These are phyloP conservation scores for Entamoeba histolytica DNA, from an alignment of 208 protist genomes.

Conservation along the genomic window DNA sequence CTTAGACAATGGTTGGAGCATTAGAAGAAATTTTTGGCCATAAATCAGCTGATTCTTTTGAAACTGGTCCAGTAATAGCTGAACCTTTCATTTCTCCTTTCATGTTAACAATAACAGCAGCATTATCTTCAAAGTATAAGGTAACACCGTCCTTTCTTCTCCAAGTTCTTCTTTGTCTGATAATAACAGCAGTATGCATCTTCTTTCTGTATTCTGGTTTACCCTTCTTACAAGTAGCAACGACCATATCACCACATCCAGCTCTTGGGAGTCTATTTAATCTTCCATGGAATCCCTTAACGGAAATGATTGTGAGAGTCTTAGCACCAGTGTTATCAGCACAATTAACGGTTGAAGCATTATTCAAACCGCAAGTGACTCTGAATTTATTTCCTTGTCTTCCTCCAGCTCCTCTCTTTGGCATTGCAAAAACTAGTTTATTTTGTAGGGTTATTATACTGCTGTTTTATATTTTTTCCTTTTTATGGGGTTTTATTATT, in stretches of 20 bases:
- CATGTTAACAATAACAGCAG: slow-evolving; percentile 95
- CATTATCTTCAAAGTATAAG: slow-evolving; percentile 99
- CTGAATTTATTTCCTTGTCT: slow-evolving; percentile 74
- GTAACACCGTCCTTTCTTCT: slow-evolving; percentile 81
- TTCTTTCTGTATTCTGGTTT: slow-evolving; percentile 98
- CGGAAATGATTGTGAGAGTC: slow-evolving; percentile 97
- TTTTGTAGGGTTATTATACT: too few relatives aligned
- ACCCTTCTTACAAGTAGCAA: slow-evolving; percentile 97
- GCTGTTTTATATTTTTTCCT: background rate
- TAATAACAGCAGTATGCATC: slow-evolving; percentile 78
- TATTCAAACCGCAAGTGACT: slow-evolving; percentile 86
- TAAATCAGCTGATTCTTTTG: slow-evolving; percentile 95
- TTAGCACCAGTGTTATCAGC: slow-evolving; percentile 99
- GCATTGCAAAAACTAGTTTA: background rate
- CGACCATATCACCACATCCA: slow-evolving; percentile 86
- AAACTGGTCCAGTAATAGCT: slow-evolving; percentile 90
- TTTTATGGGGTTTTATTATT: too few relatives aligned
- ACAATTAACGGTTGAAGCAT: slow-evolving; percentile 93
- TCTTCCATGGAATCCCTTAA: slow-evolving; percentile 80
- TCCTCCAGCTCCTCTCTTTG: slow-evolving; percentile 29
- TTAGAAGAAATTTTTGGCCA: slow-evolving; percentile 93
- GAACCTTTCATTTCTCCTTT: slow-evolving; percentile 99
- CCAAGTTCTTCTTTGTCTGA: slow-evolving; percentile 94
- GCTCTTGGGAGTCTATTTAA: slow-evolving; percentile 90
- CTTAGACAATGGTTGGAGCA: slow-evolving; percentile 78